These are phyloP conservation scores for Viridothelium virens DNA, from an alignment of 495 filamentous ascomycete species.

Conservation along the genomic window DNA sequence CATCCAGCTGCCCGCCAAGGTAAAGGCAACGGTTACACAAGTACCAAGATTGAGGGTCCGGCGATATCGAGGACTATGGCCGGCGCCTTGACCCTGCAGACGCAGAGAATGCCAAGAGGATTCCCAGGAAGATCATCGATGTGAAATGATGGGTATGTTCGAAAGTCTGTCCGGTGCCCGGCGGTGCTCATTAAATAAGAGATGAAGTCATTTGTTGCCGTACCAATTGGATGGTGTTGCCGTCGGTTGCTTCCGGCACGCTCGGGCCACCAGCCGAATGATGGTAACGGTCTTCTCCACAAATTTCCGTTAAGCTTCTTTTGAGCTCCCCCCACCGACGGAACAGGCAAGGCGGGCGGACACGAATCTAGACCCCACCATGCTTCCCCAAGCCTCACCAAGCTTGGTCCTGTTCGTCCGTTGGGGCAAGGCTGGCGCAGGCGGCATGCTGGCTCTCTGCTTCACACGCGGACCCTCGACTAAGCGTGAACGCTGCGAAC, in stretches of 20 bases:
- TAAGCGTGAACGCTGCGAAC: not conserved
- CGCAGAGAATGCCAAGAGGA: too few relatives aligned
- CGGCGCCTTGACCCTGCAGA: not conserved
- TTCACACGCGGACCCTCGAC: not conserved
- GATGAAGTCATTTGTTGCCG: constrained; percentile 1
- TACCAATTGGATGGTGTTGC: constrained; percentile 3
- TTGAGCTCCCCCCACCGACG: not conserved
- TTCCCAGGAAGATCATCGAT: not conserved
- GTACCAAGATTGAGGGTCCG: not conserved
- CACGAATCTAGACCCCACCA: too few relatives aligned
- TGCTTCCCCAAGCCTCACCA: too few relatives aligned
- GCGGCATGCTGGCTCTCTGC: too few relatives aligned
- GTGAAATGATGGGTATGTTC: not conserved
- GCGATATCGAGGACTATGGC: not conserved
- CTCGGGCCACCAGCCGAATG: not conserved
- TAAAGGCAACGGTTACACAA: constrained; percentile 4
- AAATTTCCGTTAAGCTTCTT: not conserved
- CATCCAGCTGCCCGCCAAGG: not conserved
- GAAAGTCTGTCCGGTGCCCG: not conserved
- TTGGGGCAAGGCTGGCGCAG: not conserved
- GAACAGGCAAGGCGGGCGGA: too few relatives aligned
- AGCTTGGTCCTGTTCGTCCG: not conserved
- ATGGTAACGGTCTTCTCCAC: not conserved
- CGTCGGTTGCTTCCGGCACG: not conserved
- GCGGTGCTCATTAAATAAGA: not conserved